Percentiles rank a stretch among this genome's conserved stretches.
Evolutionary conservation across 2,329 filamentous ascomycete genomes (phyloP).

Genomic region (Penicillium capsulatum): DNA sequence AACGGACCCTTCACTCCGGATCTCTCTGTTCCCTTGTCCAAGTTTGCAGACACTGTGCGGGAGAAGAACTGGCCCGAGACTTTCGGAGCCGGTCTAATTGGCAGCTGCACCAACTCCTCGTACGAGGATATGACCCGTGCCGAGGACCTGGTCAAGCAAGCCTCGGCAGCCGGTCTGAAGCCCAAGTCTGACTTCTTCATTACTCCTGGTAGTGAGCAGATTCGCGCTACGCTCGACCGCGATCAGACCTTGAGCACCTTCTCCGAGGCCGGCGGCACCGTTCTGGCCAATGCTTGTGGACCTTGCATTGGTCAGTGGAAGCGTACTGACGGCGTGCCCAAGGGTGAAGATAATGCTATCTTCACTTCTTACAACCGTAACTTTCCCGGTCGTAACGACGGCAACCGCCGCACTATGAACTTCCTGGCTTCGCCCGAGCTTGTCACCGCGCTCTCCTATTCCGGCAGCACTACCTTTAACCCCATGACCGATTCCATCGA

Average conservation of each 20-base stretch:
- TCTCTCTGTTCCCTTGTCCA: constrained; percentile 94
- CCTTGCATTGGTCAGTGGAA: constrained; percentile 86
- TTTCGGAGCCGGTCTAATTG: constrained; percentile 93
- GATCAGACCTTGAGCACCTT: constrained; percentile 93
- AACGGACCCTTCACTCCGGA: constrained; percentile 99
- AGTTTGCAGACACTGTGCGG: constrained; percentile 92
- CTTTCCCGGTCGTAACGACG: constrained; percentile 94
- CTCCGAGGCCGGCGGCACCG: constrained; percentile 91
- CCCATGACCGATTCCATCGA: constrained; percentile 81
- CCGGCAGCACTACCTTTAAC: constrained; percentile 91
- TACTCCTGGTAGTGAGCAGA: constrained; percentile 95
- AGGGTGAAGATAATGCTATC: constrained; percentile 88
- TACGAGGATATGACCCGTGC: constrained; percentile 91
- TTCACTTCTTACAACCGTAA: constrained; percentile 98
- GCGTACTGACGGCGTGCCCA: constrained; percentile 76
- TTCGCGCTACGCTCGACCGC: constrained; percentile 84
- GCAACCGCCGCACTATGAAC: constrained; percentile 96
- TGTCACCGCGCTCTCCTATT: constrained; percentile 92
- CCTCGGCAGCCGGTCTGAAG: constrained; percentile 88
- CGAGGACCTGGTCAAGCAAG: constrained; percentile 86
- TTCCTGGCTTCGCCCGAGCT: constrained; percentile 96
- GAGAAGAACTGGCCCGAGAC: constrained; percentile 94
- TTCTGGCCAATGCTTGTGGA: constrained; percentile 92
- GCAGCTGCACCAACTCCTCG: constrained; percentile 93
- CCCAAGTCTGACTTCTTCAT: constrained; percentile 90